A percentile compares a stretch with the other conserved stretches of the same genome.
These are phyloP conservation scores for Marchantia paleacea DNA, from an alignment of 225 moss, liverwort and hornwort species.

Conservation along the genomic window DNA sequence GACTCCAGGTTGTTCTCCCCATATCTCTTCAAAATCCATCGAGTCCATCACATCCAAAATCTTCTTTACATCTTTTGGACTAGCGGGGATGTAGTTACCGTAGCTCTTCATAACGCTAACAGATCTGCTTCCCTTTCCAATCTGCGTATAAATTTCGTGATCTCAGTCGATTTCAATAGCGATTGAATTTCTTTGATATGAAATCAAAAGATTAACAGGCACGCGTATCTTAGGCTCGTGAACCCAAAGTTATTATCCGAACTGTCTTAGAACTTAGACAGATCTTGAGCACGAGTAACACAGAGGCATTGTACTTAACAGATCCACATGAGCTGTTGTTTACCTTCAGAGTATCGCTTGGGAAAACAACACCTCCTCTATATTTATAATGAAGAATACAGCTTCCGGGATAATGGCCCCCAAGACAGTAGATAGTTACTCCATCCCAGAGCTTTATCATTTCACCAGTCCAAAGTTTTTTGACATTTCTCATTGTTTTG, in stretches of 20 bases:
- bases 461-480: not conserved
- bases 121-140: not conserved
- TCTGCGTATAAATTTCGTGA: not conserved
- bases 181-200: not conserved
- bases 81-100: not conserved
- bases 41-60: not conserved
- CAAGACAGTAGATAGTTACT: not conserved
- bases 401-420: not conserved
- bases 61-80: not conserved
- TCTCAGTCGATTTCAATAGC: not conserved
- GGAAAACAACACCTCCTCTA: not conserved
- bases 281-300: not conserved
- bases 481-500: not conserved
- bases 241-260: not conserved
- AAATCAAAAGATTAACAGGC: not conserved
- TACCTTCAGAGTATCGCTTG: not conserved
- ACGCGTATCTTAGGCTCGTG: not conserved
- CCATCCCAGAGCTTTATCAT: not conserved
- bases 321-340: not conserved
- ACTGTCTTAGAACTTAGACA: no score
- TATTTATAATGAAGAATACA: not conserved
- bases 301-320: not conserved
- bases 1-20: slow-evolving; percentile 10
- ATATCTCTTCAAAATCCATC: not conserved
- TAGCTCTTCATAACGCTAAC: not conserved